Percentiles rank a stretch among this genome's conserved stretches.
These are phyloP conservation scores for Hydnomerulius pinastri DNA, from an alignment of 768 basidiomycete species.

Conservation along the genomic window DNA sequence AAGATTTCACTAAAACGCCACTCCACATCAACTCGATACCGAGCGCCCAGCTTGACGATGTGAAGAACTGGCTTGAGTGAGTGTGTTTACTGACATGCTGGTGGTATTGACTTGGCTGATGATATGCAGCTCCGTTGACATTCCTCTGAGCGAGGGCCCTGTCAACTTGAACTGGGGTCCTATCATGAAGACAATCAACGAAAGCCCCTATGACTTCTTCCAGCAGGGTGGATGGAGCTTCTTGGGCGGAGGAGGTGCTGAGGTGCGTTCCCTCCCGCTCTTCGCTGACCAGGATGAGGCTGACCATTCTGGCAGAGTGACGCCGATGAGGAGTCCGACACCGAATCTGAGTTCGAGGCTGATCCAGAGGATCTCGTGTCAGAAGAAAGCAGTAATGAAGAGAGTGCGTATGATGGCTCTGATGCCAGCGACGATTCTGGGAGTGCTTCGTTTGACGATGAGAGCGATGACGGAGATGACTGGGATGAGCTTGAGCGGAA, in stretches of 20 bases:
- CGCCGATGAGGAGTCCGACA: constrained; percentile 61
- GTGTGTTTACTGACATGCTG: constrained; percentile 29
- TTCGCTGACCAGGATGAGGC: constrained; percentile 37
- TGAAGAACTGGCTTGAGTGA: constrained; percentile 99
- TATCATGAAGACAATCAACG: constrained; percentile 99
- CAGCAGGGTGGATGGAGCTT: constrained; percentile 98
- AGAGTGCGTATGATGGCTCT: constrained; percentile 55
- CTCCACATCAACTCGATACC: constrained; percentile 98
- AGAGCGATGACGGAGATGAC: constrained; percentile 82
- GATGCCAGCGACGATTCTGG: constrained; percentile 59
- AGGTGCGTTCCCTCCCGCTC: constrained; percentile 45
- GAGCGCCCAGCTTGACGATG: constrained; percentile 86
- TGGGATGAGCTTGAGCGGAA: constrained; percentile 96
- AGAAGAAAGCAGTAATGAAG: constrained; percentile 49
- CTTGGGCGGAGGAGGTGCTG: constrained; percentile 67
- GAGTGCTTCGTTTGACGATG: constrained; percentile 62
- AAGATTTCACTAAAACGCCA: constrained; percentile 90
- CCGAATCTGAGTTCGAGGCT: constrained; percentile 67
- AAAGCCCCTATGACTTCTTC: constrained; percentile 95
- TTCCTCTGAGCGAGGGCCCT: constrained; percentile 91
- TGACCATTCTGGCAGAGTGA: constrained; percentile 51
- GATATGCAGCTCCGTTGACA: constrained; percentile 85
- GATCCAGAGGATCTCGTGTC: constrained; percentile 46
- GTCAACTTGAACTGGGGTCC: constrained; percentile 98
- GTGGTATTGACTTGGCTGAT: constrained; percentile 1